Conservation (phyloP, 78 protist genomes). For the Acrasis kona region DNA sequence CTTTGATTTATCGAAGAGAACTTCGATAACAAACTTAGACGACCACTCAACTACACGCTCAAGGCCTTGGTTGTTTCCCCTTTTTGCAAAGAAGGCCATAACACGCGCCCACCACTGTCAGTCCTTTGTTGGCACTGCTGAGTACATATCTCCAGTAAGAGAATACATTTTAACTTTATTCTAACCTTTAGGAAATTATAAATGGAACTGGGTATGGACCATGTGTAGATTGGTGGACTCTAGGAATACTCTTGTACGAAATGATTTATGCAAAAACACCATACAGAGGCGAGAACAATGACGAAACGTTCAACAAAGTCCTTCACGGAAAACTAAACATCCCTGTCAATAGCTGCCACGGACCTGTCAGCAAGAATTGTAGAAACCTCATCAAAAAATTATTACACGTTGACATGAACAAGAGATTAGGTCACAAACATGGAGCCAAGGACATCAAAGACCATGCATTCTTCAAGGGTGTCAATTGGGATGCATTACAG, state of each 20-base stretch:
- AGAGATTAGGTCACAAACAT: background rate
- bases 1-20: conserved; percentile 72
- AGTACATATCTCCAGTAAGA: conserved; percentile 74
- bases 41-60: too few relatives aligned
- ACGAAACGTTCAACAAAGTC: conserved; percentile 22
- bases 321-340: background rate
- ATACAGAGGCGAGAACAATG: conserved; percentile 7
- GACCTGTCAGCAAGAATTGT: background rate
- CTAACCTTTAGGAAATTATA: too few relatives aligned
- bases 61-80: too few relatives aligned
- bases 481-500: too few relatives aligned
- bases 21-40: too few relatives aligned
- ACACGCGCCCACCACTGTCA: conserved; percentile 23
- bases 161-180: too few relatives aligned
- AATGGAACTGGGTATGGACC: conserved; percentile 14
- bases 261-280: conserved; percentile 39
- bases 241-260: conserved; percentile 52
- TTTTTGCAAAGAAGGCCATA: too few relatives aligned
- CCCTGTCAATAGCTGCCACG: too few relatives aligned
- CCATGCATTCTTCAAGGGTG: background rate
- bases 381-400: background rate
- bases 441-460: background rate
- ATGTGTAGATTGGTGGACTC: conserved; percentile 66
- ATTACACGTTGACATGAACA: background rate
- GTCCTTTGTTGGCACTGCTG: conserved; percentile 74